Conservation (phyloP, 495 filamentous ascomycete genomes). For the Staphylotrichum longicolle region DNA sequence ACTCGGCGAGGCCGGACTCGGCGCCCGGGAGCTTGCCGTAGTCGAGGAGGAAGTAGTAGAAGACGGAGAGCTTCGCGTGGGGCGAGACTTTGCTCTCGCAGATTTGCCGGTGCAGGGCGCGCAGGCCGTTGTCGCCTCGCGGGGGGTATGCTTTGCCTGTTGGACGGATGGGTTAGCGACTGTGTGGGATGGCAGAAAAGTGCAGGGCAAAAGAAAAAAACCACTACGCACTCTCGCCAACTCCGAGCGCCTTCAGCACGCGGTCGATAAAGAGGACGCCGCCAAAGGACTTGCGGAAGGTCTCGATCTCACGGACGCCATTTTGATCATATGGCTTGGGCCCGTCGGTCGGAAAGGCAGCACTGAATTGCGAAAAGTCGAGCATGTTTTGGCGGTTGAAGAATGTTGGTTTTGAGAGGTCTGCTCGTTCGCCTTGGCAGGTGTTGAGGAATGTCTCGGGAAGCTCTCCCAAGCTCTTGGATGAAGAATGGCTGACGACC, state of each 20-base stretch:
- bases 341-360: constrained; percentile 61
- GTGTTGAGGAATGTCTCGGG: constrained; percentile 5
- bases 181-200: neutral
- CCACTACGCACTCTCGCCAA: constrained; percentile 58
- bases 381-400: constrained; percentile 31
- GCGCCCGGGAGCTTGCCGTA: constrained; percentile 51
- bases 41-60: constrained; percentile 80
- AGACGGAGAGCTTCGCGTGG: constrained; percentile 71
- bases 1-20: constrained; percentile 50
- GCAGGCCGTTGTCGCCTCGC: constrained; percentile 59
- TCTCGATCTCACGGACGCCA: constrained; percentile 56
- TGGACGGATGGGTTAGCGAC: constrained; percentile 33
- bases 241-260: constrained; percentile 64
- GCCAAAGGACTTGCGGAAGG: constrained; percentile 60
- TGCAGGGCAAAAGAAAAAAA: neutral
- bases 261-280: constrained; percentile 73
- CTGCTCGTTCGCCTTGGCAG: neutral
- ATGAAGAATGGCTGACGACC: neutral
- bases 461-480: neutral
- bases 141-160: constrained; percentile 65
- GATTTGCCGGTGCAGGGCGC: constrained; percentile 63
- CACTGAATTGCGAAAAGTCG: constrained; percentile 56
- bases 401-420: neutral
- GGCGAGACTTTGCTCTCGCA: constrained; percentile 55
- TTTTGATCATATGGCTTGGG: constrained; percentile 61